Percentiles rank a stretch among this genome's conserved stretches.
These are phyloP conservation scores for Clonostachys solani DNA, from an alignment of 2,329 filamentous ascomycete species.

Conservation along the genomic window DNA sequence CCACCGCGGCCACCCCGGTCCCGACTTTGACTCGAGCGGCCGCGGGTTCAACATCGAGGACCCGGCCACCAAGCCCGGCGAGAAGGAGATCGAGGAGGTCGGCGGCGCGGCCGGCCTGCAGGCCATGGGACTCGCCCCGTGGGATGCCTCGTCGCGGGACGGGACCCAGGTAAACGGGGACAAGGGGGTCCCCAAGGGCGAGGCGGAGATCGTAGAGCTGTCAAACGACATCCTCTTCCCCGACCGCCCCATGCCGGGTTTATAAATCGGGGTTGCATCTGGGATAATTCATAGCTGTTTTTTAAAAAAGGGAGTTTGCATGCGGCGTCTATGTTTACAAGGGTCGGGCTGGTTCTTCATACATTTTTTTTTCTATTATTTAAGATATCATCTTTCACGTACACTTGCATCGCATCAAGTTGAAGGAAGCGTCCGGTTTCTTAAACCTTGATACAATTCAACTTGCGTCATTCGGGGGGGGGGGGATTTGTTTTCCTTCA, in stretches of 20 bases:
- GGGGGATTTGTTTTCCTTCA: not conserved
- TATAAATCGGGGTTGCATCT: not conserved
- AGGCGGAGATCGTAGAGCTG: conserved; percentile 47
- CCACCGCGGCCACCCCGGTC: conserved; percentile 45
- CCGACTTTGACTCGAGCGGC: conserved; percentile 52
- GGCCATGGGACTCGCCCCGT: conserved; percentile 55
- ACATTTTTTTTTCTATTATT: not conserved
- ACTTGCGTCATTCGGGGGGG: not conserved
- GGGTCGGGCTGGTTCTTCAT: not conserved
- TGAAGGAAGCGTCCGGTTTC: too few species aligned
- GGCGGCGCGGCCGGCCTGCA: conserved; percentile 45
- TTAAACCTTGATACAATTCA: not conserved
- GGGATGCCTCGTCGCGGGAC: conserved; percentile 29
- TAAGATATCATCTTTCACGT: not conserved
- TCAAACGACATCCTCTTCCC: conserved; percentile 55
- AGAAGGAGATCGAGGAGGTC: conserved; percentile 45
- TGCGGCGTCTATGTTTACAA: not conserved
- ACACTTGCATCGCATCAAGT: not conserved
- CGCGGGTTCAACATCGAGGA: conserved; percentile 43
- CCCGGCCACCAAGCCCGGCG: conserved; percentile 39
- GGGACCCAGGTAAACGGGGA: conserved; percentile 17
- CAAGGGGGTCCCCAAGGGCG: conserved; percentile 26
- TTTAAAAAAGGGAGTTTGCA: not conserved
- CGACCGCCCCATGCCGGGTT: conserved; percentile 32
- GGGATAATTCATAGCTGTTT: not conserved